Evolutionary conservation across 2,329 filamentous ascomycete genomes (phyloP).

Genomic region (Trichoderma aggressivum): DNA sequence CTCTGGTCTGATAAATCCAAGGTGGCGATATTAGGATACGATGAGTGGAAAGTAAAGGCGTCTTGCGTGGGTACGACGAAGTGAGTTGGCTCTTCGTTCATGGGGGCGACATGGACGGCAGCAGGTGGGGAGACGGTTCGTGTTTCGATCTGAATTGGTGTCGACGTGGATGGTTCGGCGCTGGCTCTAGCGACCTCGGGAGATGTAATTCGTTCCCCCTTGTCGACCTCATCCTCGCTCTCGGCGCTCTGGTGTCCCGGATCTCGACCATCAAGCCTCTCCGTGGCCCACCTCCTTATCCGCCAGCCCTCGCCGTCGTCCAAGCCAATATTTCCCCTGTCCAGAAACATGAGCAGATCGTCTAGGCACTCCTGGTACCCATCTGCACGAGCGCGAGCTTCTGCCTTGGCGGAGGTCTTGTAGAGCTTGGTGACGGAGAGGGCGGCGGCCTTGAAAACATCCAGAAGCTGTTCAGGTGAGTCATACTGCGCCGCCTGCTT

Average conservation of each 20-base stretch:
- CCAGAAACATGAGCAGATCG: conserved; percentile 80
- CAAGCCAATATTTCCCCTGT: conserved; percentile 74
- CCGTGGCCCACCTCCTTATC: conserved; percentile 63
- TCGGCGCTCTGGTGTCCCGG: conserved; percentile 53
- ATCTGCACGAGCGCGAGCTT: conserved; percentile 69
- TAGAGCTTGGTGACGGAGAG: conserved; percentile 95
- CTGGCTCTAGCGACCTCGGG: conserved; percentile 52
- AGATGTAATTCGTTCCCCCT: conserved; percentile 57
- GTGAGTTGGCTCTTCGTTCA: conserved; percentile 33
- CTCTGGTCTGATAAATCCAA: conserved; percentile 56
- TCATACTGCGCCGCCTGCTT: conserved; percentile 34
- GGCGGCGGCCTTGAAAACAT: conserved; percentile 88
- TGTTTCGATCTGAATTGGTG: conserved; percentile 22
- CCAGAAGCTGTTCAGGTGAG: conserved; percentile 66
- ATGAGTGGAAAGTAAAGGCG: conserved; percentile 67
- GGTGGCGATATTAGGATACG: conserved; percentile 59
- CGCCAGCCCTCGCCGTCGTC: conserved; percentile 72
- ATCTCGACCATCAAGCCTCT: conserved; percentile 64
- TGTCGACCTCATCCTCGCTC: conserved; percentile 67
- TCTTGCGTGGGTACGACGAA: conserved; percentile 55
- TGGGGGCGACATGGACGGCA: conserved; percentile 27
- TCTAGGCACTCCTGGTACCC: conserved; percentile 95
- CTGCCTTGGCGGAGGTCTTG: conserved; percentile 79
- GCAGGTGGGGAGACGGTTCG: conserved; percentile 25
- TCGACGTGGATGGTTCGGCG: conserved; percentile 37